phyloP scores from a whole-genome alignment of 139 green algal species.

The Chlorella vulgaris region DNA sequence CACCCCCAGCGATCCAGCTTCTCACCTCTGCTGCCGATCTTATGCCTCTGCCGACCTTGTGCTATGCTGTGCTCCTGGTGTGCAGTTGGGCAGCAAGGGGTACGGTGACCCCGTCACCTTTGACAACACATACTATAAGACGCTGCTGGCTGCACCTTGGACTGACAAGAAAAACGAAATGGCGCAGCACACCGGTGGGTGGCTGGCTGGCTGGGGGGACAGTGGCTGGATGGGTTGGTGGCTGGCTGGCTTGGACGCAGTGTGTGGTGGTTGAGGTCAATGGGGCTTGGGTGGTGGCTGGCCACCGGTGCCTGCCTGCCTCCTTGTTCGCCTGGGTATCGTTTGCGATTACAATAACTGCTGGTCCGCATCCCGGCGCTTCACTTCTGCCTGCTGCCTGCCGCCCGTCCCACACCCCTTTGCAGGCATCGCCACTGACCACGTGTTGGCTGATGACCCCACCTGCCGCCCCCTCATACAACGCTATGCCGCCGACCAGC shows the following conservation, averaged over 20 bases:
- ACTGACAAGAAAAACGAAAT: slow-evolving; percentile 41
- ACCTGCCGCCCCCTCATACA: slow-evolving; percentile 57
- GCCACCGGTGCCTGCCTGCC: too few relatives aligned
- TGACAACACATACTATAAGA: slow-evolving; percentile 92
- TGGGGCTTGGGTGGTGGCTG: too few relatives aligned
- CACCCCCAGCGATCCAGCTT: too few relatives aligned
- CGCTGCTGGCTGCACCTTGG: slow-evolving; percentile 79
- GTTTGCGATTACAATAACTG: not conserved
- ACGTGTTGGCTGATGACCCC: slow-evolving; percentile 79
- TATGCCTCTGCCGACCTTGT: too few relatives aligned
- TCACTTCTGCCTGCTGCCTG: not conserved
- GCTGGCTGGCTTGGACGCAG: too few relatives aligned
- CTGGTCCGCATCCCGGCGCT: too few relatives aligned
- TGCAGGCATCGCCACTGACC: slow-evolving; percentile 81
- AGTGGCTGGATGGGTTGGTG: too few relatives aligned
- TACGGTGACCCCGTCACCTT: slow-evolving; percentile 91
- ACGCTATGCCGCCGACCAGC: slow-evolving; percentile 71
- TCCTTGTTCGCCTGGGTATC: not conserved
- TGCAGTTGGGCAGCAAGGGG: slow-evolving; percentile 82
- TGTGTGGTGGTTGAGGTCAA: too few relatives aligned
- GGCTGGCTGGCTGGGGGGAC: not conserved
- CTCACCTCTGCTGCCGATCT: too few relatives aligned
- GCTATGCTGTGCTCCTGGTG: not conserved
- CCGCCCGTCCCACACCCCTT: not conserved
- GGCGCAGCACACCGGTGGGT: slow-evolving; percentile 46